phyloP scores from a whole-genome alignment of 2,329 filamentous ascomycete genomes.

The Aspergillus niger region DNA sequence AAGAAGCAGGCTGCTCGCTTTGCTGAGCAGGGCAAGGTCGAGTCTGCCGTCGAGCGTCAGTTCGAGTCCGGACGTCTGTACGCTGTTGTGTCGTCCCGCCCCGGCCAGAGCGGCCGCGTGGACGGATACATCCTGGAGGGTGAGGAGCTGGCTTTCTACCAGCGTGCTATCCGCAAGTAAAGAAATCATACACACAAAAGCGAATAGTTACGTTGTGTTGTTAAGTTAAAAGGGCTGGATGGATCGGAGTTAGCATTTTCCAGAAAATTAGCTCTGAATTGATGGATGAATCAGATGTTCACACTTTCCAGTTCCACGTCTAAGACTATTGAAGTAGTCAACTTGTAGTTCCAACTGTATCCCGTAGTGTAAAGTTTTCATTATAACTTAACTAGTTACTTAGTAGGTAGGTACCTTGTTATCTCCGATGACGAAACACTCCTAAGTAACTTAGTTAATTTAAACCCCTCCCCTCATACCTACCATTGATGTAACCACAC shows the following conservation, averaged over 20 bases:
- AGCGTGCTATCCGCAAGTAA: slow-evolving; percentile 99
- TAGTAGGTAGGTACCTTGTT: background rate
- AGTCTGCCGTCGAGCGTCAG: slow-evolving; percentile 90
- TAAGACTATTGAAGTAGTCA: too few relatives aligned
- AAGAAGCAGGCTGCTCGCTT: slow-evolving; percentile 93
- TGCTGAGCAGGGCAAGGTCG: slow-evolving; percentile 86
- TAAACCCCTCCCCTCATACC: too few relatives aligned
- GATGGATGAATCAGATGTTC: slow-evolving; percentile 2
- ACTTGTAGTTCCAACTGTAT: too few relatives aligned
- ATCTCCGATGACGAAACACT: background rate
- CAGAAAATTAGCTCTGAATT: slow-evolving; percentile 2
- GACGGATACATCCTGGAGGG: slow-evolving; percentile 99
- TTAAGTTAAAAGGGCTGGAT: slow-evolving; percentile 17
- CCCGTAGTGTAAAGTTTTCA: too few relatives aligned
- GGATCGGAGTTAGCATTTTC: slow-evolving; percentile 19
- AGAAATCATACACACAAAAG: slow-evolving; percentile 25
- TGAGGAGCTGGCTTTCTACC: slow-evolving; percentile 99
- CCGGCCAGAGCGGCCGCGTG: slow-evolving; percentile 93
- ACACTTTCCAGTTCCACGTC: background rate
- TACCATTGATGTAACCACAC: background rate
- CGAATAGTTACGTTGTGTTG: slow-evolving; percentile 8
- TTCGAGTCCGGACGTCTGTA: slow-evolving; percentile 99
- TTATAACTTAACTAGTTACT: too few relatives aligned
- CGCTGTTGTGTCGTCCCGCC: slow-evolving; percentile 88
- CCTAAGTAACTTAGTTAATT: too few relatives aligned